Percentiles rank a stretch among this genome's conserved stretches.
Conservation (phyloP, 2,329 filamentous ascomycete genomes). For the Zymoseptoria tritici region DNA sequence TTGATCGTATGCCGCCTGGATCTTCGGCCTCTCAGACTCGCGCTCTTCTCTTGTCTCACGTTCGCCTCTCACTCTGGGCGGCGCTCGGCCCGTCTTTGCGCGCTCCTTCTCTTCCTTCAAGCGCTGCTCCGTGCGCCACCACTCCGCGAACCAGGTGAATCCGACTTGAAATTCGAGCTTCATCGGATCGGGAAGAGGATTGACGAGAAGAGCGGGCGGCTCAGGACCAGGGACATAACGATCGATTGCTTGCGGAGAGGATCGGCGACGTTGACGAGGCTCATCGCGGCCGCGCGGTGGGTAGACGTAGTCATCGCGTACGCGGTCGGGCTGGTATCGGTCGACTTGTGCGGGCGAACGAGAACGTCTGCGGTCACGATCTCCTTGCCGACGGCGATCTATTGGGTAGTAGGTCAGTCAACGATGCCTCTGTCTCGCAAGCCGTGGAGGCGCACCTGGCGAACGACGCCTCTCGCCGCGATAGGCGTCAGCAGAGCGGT, state of each 20-base stretch:
- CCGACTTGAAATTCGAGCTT: constrained; percentile 72
- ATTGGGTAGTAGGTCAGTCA: constrained; percentile 6
- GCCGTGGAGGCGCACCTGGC: constrained; percentile 15
- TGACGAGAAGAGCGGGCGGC: constrained; percentile 43
- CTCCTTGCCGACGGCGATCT: constrained; percentile 31
- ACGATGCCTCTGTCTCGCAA: background rate
- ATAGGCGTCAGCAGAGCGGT: constrained; percentile 21
- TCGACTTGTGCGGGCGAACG: constrained; percentile 66
- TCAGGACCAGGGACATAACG: constrained; percentile 76
- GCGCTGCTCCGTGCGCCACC: constrained; percentile 76
- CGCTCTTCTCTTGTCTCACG: constrained; percentile 65
- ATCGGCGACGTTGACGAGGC: constrained; percentile 55
- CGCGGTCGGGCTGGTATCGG: constrained; percentile 66
- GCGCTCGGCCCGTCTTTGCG: constrained; percentile 58
- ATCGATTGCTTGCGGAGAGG: constrained; percentile 64
- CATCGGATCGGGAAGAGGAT: constrained; percentile 65
- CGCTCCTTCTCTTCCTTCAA: constrained; percentile 77
- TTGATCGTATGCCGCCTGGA: constrained; percentile 60
- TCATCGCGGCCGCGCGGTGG: constrained; percentile 51
- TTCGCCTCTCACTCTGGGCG: constrained; percentile 51
- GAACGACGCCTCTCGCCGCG: constrained; percentile 24
- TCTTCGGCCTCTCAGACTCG: constrained; percentile 70
- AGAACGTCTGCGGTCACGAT: constrained; percentile 56
- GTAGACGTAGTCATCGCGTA: constrained; percentile 58
- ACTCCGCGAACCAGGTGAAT: constrained; percentile 79